Conservation (phyloP, 495 filamentous ascomycete genomes). For the Endocarpon pusillum region DNA sequence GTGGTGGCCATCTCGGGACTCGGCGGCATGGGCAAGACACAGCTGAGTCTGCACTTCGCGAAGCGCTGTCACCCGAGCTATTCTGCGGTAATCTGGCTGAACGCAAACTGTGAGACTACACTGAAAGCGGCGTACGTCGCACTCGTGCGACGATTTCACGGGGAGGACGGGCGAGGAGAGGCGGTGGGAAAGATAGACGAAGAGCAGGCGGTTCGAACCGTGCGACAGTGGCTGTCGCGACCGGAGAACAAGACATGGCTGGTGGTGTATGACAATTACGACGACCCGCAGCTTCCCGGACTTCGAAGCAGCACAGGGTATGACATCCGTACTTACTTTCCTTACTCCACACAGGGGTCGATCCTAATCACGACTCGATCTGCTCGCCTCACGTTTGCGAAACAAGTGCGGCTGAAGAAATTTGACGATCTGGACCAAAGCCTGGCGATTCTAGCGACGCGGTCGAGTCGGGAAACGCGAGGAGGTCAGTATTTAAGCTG, state of each 20-base stretch:
- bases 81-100: conserved; percentile 4
- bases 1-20: conserved; percentile 1
- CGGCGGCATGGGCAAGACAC: conserved; percentile 5
- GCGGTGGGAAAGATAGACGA: no score
- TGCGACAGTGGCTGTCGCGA: conserved; percentile 3
- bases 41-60: conserved; percentile 1
- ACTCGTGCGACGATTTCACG: no score
- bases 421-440: no score
- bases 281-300: conserved; percentile 11
- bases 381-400: no score
- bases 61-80: neutral
- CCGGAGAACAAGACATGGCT: no score
- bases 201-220: conserved; percentile 6
- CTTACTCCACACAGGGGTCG: conserved; percentile 17
- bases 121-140: no score
- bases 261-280: conserved; percentile 16
- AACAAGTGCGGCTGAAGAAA: no score
- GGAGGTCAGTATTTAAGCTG: no score
- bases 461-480: no score
- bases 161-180: no score
- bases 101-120: conserved; percentile 3
- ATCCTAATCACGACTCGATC: conserved; percentile 27
- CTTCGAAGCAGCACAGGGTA: conserved; percentile 8
- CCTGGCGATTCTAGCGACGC: no score
- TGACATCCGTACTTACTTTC: conserved; percentile 20